These are phyloP conservation scores for Lepidium campestre DNA, from an alignment of 441 rosid genomes.

Conservation along the genomic window DNA sequence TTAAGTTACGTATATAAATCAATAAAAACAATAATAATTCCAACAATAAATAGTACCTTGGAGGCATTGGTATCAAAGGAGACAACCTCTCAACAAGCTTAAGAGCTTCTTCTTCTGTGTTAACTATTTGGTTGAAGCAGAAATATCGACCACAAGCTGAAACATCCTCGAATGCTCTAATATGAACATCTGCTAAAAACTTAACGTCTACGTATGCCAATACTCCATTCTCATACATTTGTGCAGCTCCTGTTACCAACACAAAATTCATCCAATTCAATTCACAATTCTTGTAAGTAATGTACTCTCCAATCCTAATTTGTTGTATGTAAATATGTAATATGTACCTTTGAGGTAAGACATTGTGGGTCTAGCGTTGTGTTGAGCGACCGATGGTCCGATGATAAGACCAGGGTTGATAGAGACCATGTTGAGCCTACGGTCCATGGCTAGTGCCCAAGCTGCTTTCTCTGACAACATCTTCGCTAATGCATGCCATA, in stretches of 20 bases:
- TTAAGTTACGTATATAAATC: background rate
- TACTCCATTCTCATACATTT: slow-evolving; percentile 83
- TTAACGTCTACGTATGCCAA: slow-evolving; percentile 57
- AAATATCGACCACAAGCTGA: slow-evolving; percentile 75
- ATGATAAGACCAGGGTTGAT: slow-evolving; percentile 67
- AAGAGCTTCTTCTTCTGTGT: slow-evolving; percentile 54
- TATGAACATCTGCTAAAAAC: slow-evolving; percentile 61
- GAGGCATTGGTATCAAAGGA: slow-evolving; percentile 64
- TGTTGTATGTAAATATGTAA: background rate
- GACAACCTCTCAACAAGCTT: slow-evolving; percentile 51
- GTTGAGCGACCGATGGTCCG: slow-evolving; percentile 75
- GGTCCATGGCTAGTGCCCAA: slow-evolving; percentile 88
- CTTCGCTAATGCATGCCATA: slow-evolving; percentile 80
- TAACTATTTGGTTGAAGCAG: slow-evolving; percentile 70
- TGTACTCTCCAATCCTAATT: no score
- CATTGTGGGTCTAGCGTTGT: slow-evolving; percentile 56
- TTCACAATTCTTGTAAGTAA: no score
- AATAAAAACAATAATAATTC: background rate
- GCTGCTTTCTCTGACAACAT: slow-evolving; percentile 76
- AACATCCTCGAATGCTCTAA: slow-evolving; percentile 57
- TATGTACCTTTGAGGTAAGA: slow-evolving; percentile 70
- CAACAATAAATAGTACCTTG: slow-evolving; percentile 32
- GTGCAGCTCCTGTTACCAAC: slow-evolving; percentile 56
- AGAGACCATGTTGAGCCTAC: slow-evolving; percentile 75
- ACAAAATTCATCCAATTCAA: background rate